Conservation (phyloP, 257 asterid species). For the Verbascum thapsus region DNA sequence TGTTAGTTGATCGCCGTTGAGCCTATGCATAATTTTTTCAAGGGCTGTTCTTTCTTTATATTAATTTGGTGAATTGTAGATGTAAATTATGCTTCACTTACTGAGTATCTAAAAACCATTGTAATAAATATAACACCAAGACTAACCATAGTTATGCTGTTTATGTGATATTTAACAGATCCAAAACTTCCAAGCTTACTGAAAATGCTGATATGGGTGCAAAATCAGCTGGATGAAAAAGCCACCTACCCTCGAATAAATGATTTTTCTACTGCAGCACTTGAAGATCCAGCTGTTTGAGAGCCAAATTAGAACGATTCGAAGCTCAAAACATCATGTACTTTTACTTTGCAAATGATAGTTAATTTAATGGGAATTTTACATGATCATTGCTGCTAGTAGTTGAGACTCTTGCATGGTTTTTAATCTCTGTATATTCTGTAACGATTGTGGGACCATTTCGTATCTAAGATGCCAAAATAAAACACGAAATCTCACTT, state of each 20-base stretch:
- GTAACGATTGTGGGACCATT: too few species aligned
- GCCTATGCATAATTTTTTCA: too few species aligned
- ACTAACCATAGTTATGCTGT: not conserved
- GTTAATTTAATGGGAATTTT: slow-evolving; percentile 16
- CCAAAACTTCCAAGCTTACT: slow-evolving; percentile 89
- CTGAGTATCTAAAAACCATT: not conserved
- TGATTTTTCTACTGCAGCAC: slow-evolving; percentile 64
- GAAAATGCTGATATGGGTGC: slow-evolving; percentile 82
- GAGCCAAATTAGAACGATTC: slow-evolving; percentile 9
- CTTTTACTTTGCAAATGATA: slow-evolving; percentile 17
- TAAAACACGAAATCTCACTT: not conserved
- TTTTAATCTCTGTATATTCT: not conserved
- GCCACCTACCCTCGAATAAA: slow-evolving; percentile 77
- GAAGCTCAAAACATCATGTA: slow-evolving; percentile 14
- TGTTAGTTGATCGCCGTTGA: too few species aligned
- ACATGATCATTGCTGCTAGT: slow-evolving; percentile 1
- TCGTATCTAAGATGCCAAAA: not conserved
- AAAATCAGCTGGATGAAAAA: slow-evolving; percentile 73
- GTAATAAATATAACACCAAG: too few species aligned
- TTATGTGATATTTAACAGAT: slow-evolving; percentile 59
- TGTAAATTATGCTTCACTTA: not conserved
- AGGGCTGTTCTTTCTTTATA: too few species aligned
- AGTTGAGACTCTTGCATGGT: slow-evolving; percentile 18
- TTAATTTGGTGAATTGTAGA: too few species aligned
- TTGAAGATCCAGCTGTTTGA: slow-evolving; percentile 75